These are phyloP conservation scores for Canariomyces notabilis DNA, from an alignment of 2,329 filamentous ascomycete genomes.

Conservation along the genomic window DNA sequence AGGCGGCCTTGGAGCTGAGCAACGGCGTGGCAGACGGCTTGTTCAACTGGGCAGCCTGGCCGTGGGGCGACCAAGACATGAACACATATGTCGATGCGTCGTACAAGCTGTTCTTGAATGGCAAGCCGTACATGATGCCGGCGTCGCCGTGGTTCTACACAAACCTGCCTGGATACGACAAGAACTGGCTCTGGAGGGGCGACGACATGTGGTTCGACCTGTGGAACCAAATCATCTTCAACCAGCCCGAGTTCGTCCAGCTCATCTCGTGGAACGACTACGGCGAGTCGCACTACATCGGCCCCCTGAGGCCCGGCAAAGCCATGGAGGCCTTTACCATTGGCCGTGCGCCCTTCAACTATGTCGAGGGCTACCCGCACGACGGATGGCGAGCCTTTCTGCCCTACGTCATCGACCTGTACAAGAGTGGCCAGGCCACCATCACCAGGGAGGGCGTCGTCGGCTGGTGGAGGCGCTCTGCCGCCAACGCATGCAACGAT, in stretches of 20 bases:
- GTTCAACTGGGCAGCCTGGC: slow-evolving; percentile 37
- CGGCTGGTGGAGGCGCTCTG: slow-evolving; percentile 26
- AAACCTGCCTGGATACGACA: slow-evolving; percentile 33
- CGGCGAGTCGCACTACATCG: slow-evolving; percentile 44
- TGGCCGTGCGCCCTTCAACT: slow-evolving; percentile 39
- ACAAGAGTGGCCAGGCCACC: slow-evolving; percentile 28
- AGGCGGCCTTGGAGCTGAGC: slow-evolving; percentile 25
- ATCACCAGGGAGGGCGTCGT: slow-evolving; percentile 26
- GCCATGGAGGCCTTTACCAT: slow-evolving; percentile 28
- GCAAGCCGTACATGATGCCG: slow-evolving; percentile 46
- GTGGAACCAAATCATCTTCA: slow-evolving; percentile 37
- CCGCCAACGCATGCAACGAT: slow-evolving; percentile 3
- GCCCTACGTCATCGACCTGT: slow-evolving; percentile 33
- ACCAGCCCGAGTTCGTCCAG: slow-evolving; percentile 37
- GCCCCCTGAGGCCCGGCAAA: slow-evolving; percentile 25
- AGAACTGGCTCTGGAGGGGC: slow-evolving; percentile 45
- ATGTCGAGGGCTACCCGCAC: slow-evolving; percentile 44
- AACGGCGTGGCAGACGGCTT: slow-evolving; percentile 32
- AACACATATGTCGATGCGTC: slow-evolving; percentile 21
- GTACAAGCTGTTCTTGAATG: slow-evolving; percentile 16
- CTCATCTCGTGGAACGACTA: slow-evolving; percentile 35
- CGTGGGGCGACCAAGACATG: slow-evolving; percentile 24
- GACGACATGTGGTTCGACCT: slow-evolving; percentile 48
- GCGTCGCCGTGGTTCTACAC: slow-evolving; percentile 44
- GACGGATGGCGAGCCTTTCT: slow-evolving; percentile 35